Evolutionary conservation across 345 rosid genomes (phyloP).

Genomic region (Lumnitzera littorea): DNA sequence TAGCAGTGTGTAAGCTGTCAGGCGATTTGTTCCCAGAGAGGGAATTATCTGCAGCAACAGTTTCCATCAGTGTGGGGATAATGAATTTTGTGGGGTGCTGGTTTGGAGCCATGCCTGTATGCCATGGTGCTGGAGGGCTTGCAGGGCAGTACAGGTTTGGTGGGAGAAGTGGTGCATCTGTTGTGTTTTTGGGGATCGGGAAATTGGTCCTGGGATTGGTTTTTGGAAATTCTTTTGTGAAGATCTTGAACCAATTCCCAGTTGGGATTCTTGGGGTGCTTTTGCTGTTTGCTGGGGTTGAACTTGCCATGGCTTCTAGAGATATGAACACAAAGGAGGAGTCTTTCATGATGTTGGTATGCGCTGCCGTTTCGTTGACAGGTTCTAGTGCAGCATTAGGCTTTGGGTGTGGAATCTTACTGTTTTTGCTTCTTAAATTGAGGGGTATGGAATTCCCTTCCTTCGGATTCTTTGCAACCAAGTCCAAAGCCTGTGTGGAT

Average conservation of each 20-base stretch:
- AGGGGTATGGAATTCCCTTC: slow-evolving; percentile 39
- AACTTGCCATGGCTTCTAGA: slow-evolving; percentile 74
- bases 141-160: slow-evolving; percentile 92
- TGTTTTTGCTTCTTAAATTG: slow-evolving; percentile 61
- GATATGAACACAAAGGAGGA: slow-evolving; percentile 77
- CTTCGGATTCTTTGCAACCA: slow-evolving; percentile 2
- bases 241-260: slow-evolving; percentile 65
- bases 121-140: slow-evolving; percentile 87
- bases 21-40: slow-evolving; percentile 62
- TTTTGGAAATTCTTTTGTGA: slow-evolving; percentile 76
- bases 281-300: slow-evolving; percentile 77
- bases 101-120: slow-evolving; percentile 96
- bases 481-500: slow-evolving; percentile 9
- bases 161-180: slow-evolving; percentile 65
- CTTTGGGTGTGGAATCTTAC: slow-evolving; percentile 64
- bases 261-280: slow-evolving; percentile 86
- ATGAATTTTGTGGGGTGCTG: slow-evolving; percentile 86
- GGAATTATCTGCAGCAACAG: slow-evolving; percentile 61
- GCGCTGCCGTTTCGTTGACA: slow-evolving; percentile 79
- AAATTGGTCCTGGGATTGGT: slow-evolving; percentile 61
- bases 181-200: slow-evolving; percentile 59
- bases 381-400: slow-evolving; percentile 94
- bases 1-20: slow-evolving; percentile 75
- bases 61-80: slow-evolving; percentile 62
- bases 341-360: slow-evolving; percentile 69